phyloP scores from a whole-genome alignment of 78 protist species.

The Cavenderia fasciculata region DNA sequence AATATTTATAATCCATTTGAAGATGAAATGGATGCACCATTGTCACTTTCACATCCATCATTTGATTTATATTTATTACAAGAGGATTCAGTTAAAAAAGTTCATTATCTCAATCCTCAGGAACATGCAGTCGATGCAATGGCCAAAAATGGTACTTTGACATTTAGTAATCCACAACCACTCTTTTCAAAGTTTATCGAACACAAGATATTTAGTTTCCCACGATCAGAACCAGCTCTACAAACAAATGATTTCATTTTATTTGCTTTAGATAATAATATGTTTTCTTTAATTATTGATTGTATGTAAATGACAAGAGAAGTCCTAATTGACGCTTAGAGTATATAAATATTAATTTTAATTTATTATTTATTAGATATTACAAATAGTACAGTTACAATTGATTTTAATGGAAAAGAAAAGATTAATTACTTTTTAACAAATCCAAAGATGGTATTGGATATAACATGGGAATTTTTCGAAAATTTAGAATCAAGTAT shows the following conservation, averaged over 20 bases:
- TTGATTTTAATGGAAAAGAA: not conserved
- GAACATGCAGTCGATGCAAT: constrained; percentile 16
- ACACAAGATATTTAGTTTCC: not conserved
- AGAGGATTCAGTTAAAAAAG: not conserved
- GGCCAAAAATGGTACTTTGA: not conserved
- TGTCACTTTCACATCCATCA: constrained; percentile 16
- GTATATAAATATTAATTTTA: not conserved
- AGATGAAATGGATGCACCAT: not conserved
- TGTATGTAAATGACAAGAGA: not conserved
- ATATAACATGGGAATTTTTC: constrained; percentile 26
- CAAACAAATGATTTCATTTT: constrained; percentile 22
- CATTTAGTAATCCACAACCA: not conserved
- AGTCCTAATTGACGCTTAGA: not conserved
- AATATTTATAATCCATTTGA: not conserved
- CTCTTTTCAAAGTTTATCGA: constrained; percentile 16
- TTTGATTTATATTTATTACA: constrained; percentile 6
- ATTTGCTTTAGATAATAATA: constrained; percentile 37
- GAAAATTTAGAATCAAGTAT: not conserved
- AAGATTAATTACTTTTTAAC: not conserved
- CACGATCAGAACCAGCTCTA: not conserved
- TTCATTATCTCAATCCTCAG: constrained; percentile 31
- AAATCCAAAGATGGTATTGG: constrained; percentile 48
- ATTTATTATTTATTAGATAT: not conserved
- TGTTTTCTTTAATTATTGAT: constrained; percentile 18
- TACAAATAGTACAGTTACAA: not conserved